Conservation (phyloP, 345 rosid genomes). For the Arabidopsis thaliana region DNA sequence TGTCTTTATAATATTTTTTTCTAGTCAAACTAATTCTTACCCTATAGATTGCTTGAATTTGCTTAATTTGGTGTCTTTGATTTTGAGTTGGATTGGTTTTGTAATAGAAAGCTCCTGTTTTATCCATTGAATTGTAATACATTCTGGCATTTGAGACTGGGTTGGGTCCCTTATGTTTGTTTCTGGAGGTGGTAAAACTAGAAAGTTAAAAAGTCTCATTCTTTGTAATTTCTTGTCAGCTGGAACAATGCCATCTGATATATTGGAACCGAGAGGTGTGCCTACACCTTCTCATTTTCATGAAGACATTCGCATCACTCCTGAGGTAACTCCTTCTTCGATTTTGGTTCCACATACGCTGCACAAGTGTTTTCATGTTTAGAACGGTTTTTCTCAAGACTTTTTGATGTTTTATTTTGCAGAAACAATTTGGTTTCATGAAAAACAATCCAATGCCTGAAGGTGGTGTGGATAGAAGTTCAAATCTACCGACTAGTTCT, state of each 20-base stretch:
- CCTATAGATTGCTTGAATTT: constrained; percentile 4
- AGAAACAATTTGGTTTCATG: constrained; percentile 74
- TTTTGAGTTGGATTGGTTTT: constrained; percentile 14
- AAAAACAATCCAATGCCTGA: constrained; percentile 56
- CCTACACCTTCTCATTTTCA: constrained; percentile 40
- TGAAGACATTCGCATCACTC: constrained; percentile 53
- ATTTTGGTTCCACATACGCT: not conserved
- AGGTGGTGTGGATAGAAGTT: constrained; percentile 51
- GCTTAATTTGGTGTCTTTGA: not conserved
- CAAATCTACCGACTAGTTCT: constrained; percentile 47
- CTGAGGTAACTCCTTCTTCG: constrained; percentile 54
- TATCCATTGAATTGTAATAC: constrained; percentile 3
- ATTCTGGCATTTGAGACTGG: not conserved
- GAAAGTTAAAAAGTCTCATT: constrained; percentile 23
- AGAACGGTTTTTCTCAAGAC: constrained; percentile 6
- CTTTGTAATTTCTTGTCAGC: constrained; percentile 40
- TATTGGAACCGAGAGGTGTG: constrained; percentile 58
- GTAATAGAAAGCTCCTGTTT: constrained; percentile 27
- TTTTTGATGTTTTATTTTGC: constrained; percentile 43
- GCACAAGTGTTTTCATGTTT: not conserved
- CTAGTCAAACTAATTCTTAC: not conserved
- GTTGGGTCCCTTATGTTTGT: constrained; percentile 25
- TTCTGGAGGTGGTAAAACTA: constrained; percentile 33
- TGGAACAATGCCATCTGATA: constrained; percentile 64
- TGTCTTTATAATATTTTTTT: not conserved